phyloP scores from a whole-genome alignment of 371 early-diverging fungal species.

The Coemansia sp. region DNA sequence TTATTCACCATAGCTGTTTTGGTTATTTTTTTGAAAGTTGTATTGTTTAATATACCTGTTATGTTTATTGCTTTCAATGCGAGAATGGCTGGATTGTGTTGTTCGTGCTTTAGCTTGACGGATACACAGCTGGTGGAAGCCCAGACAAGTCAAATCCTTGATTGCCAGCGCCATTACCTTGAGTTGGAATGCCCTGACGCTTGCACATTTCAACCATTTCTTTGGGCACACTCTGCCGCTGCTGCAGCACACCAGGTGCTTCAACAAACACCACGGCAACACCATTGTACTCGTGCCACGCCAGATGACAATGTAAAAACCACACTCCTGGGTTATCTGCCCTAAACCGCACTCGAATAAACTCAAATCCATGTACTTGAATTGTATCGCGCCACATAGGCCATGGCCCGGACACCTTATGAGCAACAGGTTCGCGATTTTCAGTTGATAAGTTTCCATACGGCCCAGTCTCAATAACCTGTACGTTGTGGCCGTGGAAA shows the following conservation, averaged over 20 bases:
- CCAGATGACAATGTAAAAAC: constrained; percentile 79
- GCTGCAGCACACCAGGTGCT: constrained; percentile 61
- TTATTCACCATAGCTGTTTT: too few species aligned
- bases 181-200: constrained; percentile 53
- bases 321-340: constrained; percentile 79
- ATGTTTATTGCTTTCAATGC: too few species aligned
- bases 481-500: constrained; percentile 79
- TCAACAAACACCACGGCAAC: constrained; percentile 62
- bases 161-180: constrained; percentile 68
- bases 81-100: too few species aligned
- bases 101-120: too few species aligned
- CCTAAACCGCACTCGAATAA: constrained; percentile 61
- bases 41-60: not conserved
- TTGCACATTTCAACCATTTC: constrained; percentile 56
- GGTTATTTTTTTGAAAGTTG: too few species aligned
- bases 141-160: constrained; percentile 57
- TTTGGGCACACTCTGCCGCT: constrained; percentile 53
- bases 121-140: constrained; percentile 49
- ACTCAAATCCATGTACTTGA: constrained; percentile 56
- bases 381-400: constrained; percentile 71
- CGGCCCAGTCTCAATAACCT: constrained; percentile 60
- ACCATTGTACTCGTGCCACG: constrained; percentile 69
- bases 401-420: constrained; percentile 25
- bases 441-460: not conserved
- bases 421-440: not conserved